These are phyloP conservation scores for Tetrapisispora nanseiensis DNA, from an alignment of 805 yeast species.

Conservation along the genomic window DNA sequence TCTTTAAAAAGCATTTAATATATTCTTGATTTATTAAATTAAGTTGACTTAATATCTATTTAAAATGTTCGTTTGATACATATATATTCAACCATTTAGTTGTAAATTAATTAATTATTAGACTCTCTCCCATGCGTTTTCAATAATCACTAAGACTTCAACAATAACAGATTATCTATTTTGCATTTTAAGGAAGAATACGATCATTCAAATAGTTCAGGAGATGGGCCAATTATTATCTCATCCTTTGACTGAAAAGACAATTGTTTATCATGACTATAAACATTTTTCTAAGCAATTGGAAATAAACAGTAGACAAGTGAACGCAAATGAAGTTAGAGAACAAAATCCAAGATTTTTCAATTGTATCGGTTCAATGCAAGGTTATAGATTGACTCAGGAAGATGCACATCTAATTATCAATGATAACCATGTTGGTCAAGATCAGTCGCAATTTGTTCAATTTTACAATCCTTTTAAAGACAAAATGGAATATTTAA, in stretches of 20 bases:
- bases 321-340: background rate
- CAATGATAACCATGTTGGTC: constrained; percentile 31
- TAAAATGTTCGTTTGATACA: too few relatives aligned
- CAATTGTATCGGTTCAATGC: constrained; percentile 66
- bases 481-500: constrained; percentile 16
- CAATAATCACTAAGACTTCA: too few relatives aligned
- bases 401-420: constrained; percentile 63
- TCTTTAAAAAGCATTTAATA: too few relatives aligned
- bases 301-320: background rate
- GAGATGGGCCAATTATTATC: constrained; percentile 69
- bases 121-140: too few relatives aligned
- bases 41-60: too few relatives aligned
- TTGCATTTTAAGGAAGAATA: too few relatives aligned
- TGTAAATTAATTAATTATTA: too few relatives aligned
- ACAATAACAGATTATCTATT: too few relatives aligned
- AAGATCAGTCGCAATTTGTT: constrained; percentile 27
- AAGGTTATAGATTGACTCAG: constrained; percentile 65
- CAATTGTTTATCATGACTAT: constrained; percentile 36
- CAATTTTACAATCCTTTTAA: constrained; percentile 24
- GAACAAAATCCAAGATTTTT: constrained; percentile 32
- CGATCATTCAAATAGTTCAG: too few relatives aligned
- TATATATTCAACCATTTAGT: too few relatives aligned
- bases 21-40: too few relatives aligned
- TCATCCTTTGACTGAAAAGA: constrained; percentile 63
- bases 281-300: constrained; percentile 14